Percentiles rank a stretch among this genome's conserved stretches.
Evolutionary conservation across 2,329 filamentous ascomycete species (phyloP).

Genomic region (Calonectria pauciramosa): DNA sequence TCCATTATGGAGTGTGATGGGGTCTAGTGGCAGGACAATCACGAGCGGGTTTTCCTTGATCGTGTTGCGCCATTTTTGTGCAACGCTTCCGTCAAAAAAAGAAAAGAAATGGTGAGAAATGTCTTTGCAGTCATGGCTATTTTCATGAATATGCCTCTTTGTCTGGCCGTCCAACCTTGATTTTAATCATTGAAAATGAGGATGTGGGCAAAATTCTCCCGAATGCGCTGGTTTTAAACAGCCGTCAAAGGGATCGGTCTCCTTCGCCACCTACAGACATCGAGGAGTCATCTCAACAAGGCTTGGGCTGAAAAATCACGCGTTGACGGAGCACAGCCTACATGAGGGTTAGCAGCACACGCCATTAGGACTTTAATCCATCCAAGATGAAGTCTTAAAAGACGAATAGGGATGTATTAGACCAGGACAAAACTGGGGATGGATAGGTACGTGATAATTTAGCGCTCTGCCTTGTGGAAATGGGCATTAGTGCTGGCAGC

Average conservation of each 20-base stretch:
- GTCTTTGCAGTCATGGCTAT: neutral
- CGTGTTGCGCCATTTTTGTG: neutral
- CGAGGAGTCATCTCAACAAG: neutral
- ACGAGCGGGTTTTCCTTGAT: neutral
- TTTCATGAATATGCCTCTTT: too few species aligned
- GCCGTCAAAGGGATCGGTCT: too few species aligned
- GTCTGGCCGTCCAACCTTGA: neutral
- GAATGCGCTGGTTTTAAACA: too few species aligned
- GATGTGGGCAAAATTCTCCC: neutral
- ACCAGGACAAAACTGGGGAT: neutral
- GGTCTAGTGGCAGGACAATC: neutral
- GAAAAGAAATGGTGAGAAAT: neutral
- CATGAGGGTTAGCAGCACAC: neutral
- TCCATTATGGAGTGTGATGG: neutral
- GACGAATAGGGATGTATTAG: neutral
- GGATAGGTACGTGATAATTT: neutral
- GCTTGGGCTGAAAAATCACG: neutral
- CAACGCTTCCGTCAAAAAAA: too few species aligned
- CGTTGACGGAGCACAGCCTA: neutral
- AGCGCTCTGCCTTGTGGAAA: neutral
- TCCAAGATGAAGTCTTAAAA: neutral
- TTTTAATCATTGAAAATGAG: neutral
- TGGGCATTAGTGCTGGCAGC: neutral
- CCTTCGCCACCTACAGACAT: neutral
- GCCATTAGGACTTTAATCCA: neutral